Evolutionary conservation across 192 early-diverging fungal genomes (phyloP).

Genomic region (Radiomyces spectabilis): DNA sequence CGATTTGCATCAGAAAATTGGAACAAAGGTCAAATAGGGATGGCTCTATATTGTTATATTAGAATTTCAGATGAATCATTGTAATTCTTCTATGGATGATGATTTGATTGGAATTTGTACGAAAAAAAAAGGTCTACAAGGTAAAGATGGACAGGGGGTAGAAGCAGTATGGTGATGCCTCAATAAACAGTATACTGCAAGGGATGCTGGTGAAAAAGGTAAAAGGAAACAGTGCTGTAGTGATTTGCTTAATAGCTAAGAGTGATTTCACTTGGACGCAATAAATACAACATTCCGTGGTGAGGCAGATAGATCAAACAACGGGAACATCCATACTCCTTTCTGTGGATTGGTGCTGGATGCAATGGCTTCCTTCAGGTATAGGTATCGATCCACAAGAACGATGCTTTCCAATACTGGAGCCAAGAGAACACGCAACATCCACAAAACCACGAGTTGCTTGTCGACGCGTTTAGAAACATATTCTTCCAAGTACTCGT

Average conservation of each 20-base stretch:
- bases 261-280: slow-evolving; percentile 26
- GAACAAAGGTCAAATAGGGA: no score
- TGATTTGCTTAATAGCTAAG: no score
- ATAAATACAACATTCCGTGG: slow-evolving; percentile 64
- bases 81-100: no score
- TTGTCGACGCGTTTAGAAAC: slow-evolving; percentile 28
- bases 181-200: no score
- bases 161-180: no score
- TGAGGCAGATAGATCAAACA: slow-evolving; percentile 54
- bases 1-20: no score
- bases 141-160: no score
- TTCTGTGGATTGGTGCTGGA: slow-evolving; percentile 4
- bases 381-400: slow-evolving; percentile 68
- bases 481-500: slow-evolving; percentile 32
- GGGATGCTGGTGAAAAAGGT: no score
- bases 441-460: slow-evolving; percentile 77
- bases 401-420: slow-evolving; percentile 74
- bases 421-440: slow-evolving; percentile 67
- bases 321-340: slow-evolving; percentile 41
- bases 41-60: no score
- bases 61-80: no score
- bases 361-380: slow-evolving; percentile 44
- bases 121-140: not conserved
- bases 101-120: not conserved
- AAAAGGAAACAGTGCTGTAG: no score